Evolutionary conservation across 202 grass and related monocot genomes (phyloP).

Genomic region (Schoenoplectus triqueter): DNA sequence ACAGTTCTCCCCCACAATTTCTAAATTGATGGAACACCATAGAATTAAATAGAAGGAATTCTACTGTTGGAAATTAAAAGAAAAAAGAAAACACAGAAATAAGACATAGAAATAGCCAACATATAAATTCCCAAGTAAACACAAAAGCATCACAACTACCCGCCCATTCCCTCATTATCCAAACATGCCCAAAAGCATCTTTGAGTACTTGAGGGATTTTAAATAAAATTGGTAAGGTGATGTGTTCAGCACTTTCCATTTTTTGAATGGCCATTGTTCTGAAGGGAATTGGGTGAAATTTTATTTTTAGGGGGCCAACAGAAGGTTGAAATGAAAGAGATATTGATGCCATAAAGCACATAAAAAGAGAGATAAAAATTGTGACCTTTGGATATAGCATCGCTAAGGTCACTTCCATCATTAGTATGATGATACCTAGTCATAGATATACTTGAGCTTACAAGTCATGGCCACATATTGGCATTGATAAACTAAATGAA

Average conservation of each 20-base stretch:
- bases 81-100: not conserved
- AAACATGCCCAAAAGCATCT: not conserved
- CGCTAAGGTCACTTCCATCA: constrained; percentile 55
- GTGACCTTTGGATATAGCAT: constrained; percentile 55
- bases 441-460: constrained; percentile 43
- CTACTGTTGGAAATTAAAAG: not conserved
- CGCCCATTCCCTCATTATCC: not conserved
- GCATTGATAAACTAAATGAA: constrained; percentile 16
- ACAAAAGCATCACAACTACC: constrained; percentile 9
- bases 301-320: not conserved
- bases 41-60: constrained; percentile 28
- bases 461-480: constrained; percentile 36
- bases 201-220: not conserved
- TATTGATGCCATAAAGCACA: constrained; percentile 13
- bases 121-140: not conserved
- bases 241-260: not conserved
- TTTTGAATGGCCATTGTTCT: constrained; percentile 7
- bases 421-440: constrained; percentile 48
- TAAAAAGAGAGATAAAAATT: constrained; percentile 32
- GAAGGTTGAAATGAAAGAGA: constrained; percentile 16
- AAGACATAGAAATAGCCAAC: not conserved
- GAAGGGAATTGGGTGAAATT: not conserved
- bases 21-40: constrained; percentile 36
- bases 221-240: not conserved
- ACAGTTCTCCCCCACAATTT: constrained; percentile 60